Evolutionary conservation across 2,329 filamentous ascomycete genomes (phyloP).

Genomic region (Beauveria australis): DNA sequence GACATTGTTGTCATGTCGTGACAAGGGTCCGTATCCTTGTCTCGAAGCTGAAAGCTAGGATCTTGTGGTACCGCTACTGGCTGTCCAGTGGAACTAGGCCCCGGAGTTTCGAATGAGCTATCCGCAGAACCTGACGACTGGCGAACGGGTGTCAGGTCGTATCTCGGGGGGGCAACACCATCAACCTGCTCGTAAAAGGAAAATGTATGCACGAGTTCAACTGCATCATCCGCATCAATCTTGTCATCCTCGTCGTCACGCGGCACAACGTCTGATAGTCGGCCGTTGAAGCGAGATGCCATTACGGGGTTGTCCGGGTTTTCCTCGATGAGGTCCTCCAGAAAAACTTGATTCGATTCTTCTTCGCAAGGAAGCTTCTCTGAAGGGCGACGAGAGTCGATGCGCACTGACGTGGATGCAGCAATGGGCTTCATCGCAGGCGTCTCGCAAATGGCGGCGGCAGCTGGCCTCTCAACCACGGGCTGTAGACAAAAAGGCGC

Average conservation of each 20-base stretch:
- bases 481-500: slow-evolving; percentile 27
- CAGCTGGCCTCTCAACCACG: slow-evolving; percentile 20
- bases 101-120: not conserved
- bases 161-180: not conserved
- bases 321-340: slow-evolving; percentile 20
- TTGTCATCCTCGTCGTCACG: slow-evolving; percentile 29
- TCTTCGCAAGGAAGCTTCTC: slow-evolving; percentile 31
- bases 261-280: slow-evolving; percentile 37
- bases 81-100: not conserved
- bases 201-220: slow-evolving; percentile 7
- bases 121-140: not conserved
- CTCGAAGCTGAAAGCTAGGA: slow-evolving; percentile 32
- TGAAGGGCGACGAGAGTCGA: slow-evolving; percentile 22
- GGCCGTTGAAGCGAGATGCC: slow-evolving; percentile 35
- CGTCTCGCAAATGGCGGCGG: slow-evolving; percentile 18
- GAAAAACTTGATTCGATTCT: slow-evolving; percentile 16
- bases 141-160: not conserved
- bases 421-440: slow-evolving; percentile 30
- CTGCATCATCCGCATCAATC: slow-evolving; percentile 18
- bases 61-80: slow-evolving; percentile 16
- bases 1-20: slow-evolving; percentile 31
- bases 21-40: slow-evolving; percentile 38
- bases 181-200: slow-evolving; percentile 1
- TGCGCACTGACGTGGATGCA: slow-evolving; percentile 22
- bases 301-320: slow-evolving; percentile 26